Base-by-base conservation (phyloP, 2,329 filamentous ascomycete genomes). In the Arthrobotrys iridis region DNA sequence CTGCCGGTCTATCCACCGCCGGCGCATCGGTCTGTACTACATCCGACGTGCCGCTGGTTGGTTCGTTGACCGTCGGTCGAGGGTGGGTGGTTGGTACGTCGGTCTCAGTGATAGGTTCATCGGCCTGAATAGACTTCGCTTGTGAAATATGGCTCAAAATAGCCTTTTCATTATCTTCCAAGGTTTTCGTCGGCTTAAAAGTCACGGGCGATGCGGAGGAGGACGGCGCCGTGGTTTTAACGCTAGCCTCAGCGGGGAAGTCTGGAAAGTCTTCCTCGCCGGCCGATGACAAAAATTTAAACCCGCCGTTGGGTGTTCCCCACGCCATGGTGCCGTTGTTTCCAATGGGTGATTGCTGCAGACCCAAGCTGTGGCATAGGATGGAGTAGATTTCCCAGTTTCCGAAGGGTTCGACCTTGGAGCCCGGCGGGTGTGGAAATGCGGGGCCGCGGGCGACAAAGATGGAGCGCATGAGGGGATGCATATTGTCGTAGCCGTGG, bases 401-500 rank as follows among this genome's bases (percentile, higher is more conserved):
- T 93, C 92, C 93, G 81, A 98, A 98, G 2, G 86, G 85, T 30
- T 91, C 88, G 30, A 98, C 83, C 77, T 89, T 87, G 91, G 96
- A 79, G 10, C 95, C 93, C 0, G 91, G 89, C 40, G 87, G 84
- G 79, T 97, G 93, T 0, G 93, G 92, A 80, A 99, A 99, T 0
- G 94, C 93, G 2, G 95, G 95, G 0, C 95, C 95, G 40, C 92
- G 86, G 0, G 95, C 95, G 55, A 98, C 86, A 79, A 99, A 99
- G 45, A 99, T 96, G 0, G 95, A 94, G 40, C 95, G 86, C 95
- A 99, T 99, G 46, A 99, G 85, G 0, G 94, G 93, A 81, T 99
- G 90, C 80, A 96, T 90, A 79, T 97, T 90, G 81, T 99, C 95
- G 81, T 98, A 99, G 1, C 95, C 95, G 80, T 99, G 95, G 1